Evolutionary conservation across 306 rosid species (phyloP).

Genomic region (Pterocarpus santalinus): DNA sequence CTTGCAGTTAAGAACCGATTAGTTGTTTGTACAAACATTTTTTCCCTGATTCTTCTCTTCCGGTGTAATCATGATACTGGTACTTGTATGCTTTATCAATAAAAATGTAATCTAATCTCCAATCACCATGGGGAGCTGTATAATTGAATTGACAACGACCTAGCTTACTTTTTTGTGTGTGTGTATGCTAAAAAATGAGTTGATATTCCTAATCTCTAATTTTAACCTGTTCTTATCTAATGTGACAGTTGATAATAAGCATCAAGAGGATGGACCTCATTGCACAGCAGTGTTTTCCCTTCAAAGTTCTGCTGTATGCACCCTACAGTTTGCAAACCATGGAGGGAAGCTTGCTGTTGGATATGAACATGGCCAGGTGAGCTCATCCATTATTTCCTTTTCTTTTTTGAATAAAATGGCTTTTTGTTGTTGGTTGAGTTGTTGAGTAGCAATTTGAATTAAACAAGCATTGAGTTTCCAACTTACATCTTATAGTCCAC

Average conservation of each 20-base stretch:
- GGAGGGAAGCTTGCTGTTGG: constrained; percentile 78
- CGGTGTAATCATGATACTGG: not conserved
- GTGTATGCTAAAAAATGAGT: constrained; percentile 6
- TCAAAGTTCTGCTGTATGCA: constrained; percentile 66
- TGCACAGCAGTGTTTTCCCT: constrained; percentile 74
- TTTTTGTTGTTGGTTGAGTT: constrained; percentile 28
- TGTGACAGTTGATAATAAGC: constrained; percentile 64
- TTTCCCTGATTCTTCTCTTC: not conserved
- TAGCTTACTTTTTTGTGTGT: not conserved
- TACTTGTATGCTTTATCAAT: constrained; percentile 27
- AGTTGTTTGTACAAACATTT: not conserved
- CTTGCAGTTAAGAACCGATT: constrained; percentile 14
- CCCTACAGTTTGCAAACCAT: constrained; percentile 65
- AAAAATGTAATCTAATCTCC: constrained; percentile 24
- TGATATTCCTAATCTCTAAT: constrained; percentile 38
- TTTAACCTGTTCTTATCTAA: constrained; percentile 43
- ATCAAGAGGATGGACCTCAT: constrained; percentile 66
- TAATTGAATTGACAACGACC: too few relatives aligned
- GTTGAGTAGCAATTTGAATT: constrained; percentile 39
- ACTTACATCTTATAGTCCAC: constrained; percentile 45
- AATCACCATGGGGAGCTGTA: too few relatives aligned
- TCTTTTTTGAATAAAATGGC: constrained; percentile 25
- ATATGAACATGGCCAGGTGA: constrained; percentile 84
- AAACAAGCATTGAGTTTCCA: constrained; percentile 37
- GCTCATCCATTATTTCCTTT: constrained; percentile 40